Evolutionary conservation across 2,329 filamentous ascomycete genomes (phyloP).

Genomic region (Knoxdaviesia proteae): DNA sequence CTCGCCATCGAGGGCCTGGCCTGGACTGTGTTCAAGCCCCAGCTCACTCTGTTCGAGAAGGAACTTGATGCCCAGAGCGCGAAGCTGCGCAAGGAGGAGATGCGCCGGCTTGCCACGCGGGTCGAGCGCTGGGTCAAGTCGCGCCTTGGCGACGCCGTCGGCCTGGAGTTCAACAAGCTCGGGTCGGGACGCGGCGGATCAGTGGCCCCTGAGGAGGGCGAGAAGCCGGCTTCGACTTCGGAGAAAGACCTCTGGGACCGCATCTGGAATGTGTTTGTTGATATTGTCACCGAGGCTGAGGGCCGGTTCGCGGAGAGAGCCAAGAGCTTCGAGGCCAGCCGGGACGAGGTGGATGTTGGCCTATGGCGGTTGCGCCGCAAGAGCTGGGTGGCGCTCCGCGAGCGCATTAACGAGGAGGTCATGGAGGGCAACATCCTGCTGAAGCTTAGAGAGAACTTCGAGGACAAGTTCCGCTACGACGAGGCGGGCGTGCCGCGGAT

Average conservation of each 20-base stretch:
- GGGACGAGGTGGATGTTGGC: constrained; percentile 79
- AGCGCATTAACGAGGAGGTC: constrained; percentile 89
- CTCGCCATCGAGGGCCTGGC: constrained; percentile 57
- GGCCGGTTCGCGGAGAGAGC: constrained; percentile 69
- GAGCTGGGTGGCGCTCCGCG: constrained; percentile 76
- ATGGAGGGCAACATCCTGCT: constrained; percentile 93
- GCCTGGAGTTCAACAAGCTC: constrained; percentile 88
- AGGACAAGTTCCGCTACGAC: constrained; percentile 98
- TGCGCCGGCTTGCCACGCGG: constrained; percentile 74
- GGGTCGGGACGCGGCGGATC: constrained; percentile 70
- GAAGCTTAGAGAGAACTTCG: constrained; percentile 94
- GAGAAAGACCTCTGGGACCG: constrained; percentile 93
- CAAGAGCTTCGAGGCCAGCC: constrained; percentile 78
- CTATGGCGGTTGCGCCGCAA: constrained; percentile 84
- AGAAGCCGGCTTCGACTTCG: constrained; percentile 34
- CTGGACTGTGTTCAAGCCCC: constrained; percentile 76
- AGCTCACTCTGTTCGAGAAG: constrained; percentile 63
- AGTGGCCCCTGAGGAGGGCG: constrained; percentile 63
- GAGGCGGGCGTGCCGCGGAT: constrained; percentile 85
- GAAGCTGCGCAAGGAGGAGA: constrained; percentile 78
- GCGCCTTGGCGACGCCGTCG: constrained; percentile 67
- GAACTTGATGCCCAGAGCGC: constrained; percentile 78
- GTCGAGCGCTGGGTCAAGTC: constrained; percentile 89
- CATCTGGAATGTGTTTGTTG: constrained; percentile 71
- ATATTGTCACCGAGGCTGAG: constrained; percentile 71